Percentiles rank a stretch among this genome's conserved stretches.
Conservation (phyloP, 345 rosid genomes). For the Gossypium australe region DNA sequence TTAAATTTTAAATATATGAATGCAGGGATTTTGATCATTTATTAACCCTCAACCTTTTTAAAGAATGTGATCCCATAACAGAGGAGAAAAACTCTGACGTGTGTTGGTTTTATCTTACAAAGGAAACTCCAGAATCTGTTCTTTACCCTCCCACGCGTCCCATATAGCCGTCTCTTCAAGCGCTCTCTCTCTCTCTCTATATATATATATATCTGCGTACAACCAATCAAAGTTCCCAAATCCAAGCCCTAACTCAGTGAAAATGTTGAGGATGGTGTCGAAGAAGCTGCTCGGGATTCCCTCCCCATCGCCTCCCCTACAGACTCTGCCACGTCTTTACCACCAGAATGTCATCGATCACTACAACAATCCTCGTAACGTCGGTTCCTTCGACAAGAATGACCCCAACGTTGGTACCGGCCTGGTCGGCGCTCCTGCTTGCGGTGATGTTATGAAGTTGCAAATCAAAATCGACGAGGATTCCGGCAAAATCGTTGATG, state of each 20-base stretch:
- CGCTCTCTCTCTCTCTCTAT: background rate
- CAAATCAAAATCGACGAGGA: slow-evolving; percentile 88
- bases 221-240: background rate
- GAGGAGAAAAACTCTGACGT: too few relatives aligned
- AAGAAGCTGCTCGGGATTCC: slow-evolving; percentile 41
- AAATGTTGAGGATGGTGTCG: slow-evolving; percentile 8
- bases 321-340: slow-evolving; percentile 42
- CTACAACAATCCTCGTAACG: slow-evolving; percentile 92
- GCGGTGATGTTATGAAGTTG: slow-evolving; percentile 99
- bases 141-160: background rate
- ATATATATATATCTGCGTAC: background rate
- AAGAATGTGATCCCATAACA: too few relatives aligned
- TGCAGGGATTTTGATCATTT: too few relatives aligned
- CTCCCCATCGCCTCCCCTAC: slow-evolving; percentile 25
- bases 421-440: slow-evolving; percentile 95
- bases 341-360: slow-evolving; percentile 97
- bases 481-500: slow-evolving; percentile 78
- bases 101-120: too few relatives aligned
- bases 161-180: background rate
- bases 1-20: too few relatives aligned
- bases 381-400: slow-evolving; percentile 88
- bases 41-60: too few relatives aligned
- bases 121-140: background rate
- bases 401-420: slow-evolving; percentile 88
- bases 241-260: background rate